Base-by-base conservation (phyloP, 1,139 yeast genomes). In the Diutina scorzettiae region DNA sequence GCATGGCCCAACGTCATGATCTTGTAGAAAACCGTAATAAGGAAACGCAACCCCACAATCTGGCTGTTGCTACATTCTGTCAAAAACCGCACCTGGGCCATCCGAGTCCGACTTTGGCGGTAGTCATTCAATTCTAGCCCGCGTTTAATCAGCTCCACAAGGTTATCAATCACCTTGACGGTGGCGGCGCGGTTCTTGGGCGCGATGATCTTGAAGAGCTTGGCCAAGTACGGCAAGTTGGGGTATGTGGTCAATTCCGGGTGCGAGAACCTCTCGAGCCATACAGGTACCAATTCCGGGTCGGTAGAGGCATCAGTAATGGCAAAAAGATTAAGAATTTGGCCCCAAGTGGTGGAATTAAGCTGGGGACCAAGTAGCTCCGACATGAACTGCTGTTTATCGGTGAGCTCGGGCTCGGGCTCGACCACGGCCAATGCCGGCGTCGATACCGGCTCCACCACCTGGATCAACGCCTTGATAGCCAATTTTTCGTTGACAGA, bases 91-190 rank as follows among this genome's bases (percentile, higher is more conserved):
- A 76, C 70, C 44, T 78, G 76, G 0, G 94, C 69, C 47, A 84
- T 60, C 48, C 95, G 63, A 24, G 62, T 62, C 55, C 87, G 72
- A 51, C 80, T 81, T 42, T 64, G 58, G 42, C 77, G 65, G 53
- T 73, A 81, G 49, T 76, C 78, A 49, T 79, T 76, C 6, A 66
- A 51, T 52, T 87, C 96, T 47, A 86, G 59, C 0, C 89, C 94
- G 24, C 77, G 56, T 8, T 71, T 64, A 14, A 83, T 69, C 27
- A 69, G 66, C 52, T 87, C 96, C 17, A 82, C 49, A 1, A 81
- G 48, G n/a, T 73, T 63, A 54, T 89, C 96, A 41, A 84, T 61
- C 1, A 78, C 72, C 37, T 53, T 53, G 1, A 71, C 60, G 2
- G 62, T 58, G 37, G 58, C 58, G 0, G 87, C 78, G 45, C 86